A percentile compares a stretch with the other conserved stretches of the same genome.
Evolutionary conservation across 2,329 filamentous ascomycete species (phyloP).

Genomic region (Stagonosporopsis rhizophila): DNA sequence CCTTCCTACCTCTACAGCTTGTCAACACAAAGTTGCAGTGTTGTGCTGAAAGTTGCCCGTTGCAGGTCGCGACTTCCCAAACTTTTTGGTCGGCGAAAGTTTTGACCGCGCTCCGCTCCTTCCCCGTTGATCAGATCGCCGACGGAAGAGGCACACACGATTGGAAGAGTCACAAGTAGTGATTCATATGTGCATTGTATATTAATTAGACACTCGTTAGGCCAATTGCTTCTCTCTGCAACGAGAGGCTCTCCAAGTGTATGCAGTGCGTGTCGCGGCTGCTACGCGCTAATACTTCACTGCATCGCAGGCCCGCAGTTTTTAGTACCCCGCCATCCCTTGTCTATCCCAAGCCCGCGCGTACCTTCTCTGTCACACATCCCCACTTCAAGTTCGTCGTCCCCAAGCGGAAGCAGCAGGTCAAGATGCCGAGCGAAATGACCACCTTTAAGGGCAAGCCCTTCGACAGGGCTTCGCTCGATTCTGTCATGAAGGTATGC

Average conservation of each 20-base stretch:
- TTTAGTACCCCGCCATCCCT: constrained; percentile 43
- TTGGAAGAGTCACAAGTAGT: constrained; percentile 4
- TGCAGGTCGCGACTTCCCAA: constrained; percentile 1
- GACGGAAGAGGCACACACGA: neutral
- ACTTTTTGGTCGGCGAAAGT: constrained; percentile 25
- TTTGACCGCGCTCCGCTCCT: constrained; percentile 8
- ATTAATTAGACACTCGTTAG: constrained; percentile 26
- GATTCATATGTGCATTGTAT: constrained; percentile 23
- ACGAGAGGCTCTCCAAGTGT: constrained; percentile 32
- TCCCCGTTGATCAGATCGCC: constrained; percentile 1
- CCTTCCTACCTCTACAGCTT: neutral
- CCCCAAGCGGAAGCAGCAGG: constrained; percentile 39
- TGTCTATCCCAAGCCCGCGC: constrained; percentile 35
- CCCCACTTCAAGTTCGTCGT: constrained; percentile 38
- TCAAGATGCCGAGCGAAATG: constrained; percentile 43
- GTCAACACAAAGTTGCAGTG: neutral
- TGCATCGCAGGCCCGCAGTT: constrained; percentile 34
- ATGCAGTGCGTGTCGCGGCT: constrained; percentile 53
- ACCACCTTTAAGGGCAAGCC: constrained; percentile 78
- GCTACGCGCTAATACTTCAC: constrained; percentile 47
- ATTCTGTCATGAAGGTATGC: constrained; percentile 84
- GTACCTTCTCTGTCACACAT: constrained; percentile 45
- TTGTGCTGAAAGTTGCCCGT: neutral
- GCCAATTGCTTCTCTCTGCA: constrained; percentile 29
- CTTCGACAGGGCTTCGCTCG: constrained; percentile 81